Percentiles rank a stretch among this genome's conserved stretches.
Conservation (phyloP, 495 filamentous ascomycete species). For the Xylaria sp. region DNA sequence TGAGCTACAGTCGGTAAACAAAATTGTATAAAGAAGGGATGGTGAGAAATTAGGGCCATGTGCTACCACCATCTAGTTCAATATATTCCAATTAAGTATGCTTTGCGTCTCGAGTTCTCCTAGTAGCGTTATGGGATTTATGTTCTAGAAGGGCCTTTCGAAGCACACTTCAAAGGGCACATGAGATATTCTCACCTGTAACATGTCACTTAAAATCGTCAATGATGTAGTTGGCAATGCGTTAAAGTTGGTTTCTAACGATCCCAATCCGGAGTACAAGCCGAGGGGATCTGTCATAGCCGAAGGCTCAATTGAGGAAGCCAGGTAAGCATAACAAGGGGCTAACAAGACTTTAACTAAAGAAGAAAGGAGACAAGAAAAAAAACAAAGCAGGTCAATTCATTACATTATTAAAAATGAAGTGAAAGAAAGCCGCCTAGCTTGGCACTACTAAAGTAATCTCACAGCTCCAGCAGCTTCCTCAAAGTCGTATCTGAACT, state of each 20-base stretch:
- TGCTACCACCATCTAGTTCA: neutral
- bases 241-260: neutral
- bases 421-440: neutral
- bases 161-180: neutral
- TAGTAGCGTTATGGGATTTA: neutral
- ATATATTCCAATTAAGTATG: neutral
- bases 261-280: neutral
- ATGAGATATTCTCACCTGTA: neutral
- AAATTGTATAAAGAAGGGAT: neutral
- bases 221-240: neutral
- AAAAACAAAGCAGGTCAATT: no score
- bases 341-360: no score
- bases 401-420: neutral
- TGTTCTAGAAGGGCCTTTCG: neutral
- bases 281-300: neutral
- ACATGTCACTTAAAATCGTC: neutral
- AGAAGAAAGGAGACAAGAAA: no score
- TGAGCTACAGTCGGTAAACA: neutral
- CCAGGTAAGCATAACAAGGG: neutral
- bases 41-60: neutral
- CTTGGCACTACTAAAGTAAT: neutral
- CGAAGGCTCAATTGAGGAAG: neutral
- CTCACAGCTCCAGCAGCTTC: neutral
- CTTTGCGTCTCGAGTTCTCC: neutral
- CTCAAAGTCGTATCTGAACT: neutral